phyloP scores from a whole-genome alignment of 2,329 filamentous ascomycete species.

The Monosporascus ibericus region DNA sequence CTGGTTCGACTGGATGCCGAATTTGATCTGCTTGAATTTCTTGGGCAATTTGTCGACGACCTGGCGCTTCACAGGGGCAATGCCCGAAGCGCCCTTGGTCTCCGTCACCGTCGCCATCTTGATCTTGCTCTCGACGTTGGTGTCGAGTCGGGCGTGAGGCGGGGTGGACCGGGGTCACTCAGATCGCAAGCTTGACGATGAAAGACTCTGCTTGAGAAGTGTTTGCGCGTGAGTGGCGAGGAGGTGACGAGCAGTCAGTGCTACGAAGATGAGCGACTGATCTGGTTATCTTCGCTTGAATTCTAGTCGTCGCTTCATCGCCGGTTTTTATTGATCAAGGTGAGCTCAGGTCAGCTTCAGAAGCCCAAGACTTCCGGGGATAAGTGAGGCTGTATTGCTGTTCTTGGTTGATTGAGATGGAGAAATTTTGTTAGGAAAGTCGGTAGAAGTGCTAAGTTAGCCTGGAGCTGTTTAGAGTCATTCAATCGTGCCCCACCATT shows the following conservation, averaged over 20 bases:
- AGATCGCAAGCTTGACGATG: background rate
- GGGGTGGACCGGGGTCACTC: background rate
- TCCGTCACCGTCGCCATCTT: constrained; percentile 22
- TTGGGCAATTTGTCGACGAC: constrained; percentile 84
- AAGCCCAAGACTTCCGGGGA: background rate
- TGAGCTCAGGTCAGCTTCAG: background rate
- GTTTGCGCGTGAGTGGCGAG: background rate
- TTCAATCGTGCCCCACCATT: constrained; percentile 25
- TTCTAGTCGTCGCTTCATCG: background rate
- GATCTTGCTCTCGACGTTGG: background rate
- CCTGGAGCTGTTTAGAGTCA: constrained; percentile 19
- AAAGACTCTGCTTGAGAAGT: background rate
- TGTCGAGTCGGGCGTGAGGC: background rate
- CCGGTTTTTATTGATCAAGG: background rate
- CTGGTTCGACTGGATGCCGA: constrained; percentile 90
- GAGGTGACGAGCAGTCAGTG: background rate
- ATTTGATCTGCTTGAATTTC: constrained; percentile 88
- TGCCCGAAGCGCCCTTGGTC: constrained; percentile 12
- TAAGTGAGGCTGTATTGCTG: background rate
- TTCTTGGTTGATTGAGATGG: background rate
- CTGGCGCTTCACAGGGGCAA: constrained; percentile 66
- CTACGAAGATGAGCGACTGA: background rate
- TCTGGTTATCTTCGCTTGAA: background rate
- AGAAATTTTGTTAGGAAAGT: background rate
- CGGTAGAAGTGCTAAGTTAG: background rate